Percentiles rank a stretch among this genome's conserved stretches.
Conservation (phyloP, 129 eudicot genomes). For the Flaveria brownii region DNA sequence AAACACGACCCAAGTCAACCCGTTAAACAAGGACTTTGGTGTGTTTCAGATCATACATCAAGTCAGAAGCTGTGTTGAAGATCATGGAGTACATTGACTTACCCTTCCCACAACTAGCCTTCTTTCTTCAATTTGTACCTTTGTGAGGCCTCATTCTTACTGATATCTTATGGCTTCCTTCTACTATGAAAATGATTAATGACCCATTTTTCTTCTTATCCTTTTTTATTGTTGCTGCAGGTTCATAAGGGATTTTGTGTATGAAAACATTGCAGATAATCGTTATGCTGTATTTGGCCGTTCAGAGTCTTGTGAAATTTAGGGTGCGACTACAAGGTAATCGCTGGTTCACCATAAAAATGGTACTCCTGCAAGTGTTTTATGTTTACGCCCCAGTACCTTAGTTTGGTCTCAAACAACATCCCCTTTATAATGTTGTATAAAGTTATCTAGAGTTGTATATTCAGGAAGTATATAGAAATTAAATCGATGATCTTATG, state of each 20-base stretch:
- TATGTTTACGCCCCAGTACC: too few species aligned
- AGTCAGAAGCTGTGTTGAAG: conserved; percentile 95
- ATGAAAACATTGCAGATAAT: conserved; percentile 86
- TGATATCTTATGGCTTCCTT: neutral
- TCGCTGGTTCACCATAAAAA: conserved; percentile 1
- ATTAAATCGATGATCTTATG: conserved; percentile 8
- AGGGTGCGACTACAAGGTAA: conserved; percentile 24
- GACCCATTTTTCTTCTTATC: neutral
- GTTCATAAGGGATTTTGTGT: conserved; percentile 73
- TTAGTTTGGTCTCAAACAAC: too few species aligned
- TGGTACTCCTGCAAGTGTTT: neutral
- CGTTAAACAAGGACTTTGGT: conserved; percentile 16
- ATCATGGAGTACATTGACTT: conserved; percentile 93
- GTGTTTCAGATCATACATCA: conserved; percentile 76
- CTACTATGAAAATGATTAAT: neutral
- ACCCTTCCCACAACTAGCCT: conserved; percentile 97
- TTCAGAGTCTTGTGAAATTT: conserved; percentile 84
- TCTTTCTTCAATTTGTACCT: conserved; percentile 81
- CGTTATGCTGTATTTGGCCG: conserved; percentile 88
- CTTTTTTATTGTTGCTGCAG: conserved; percentile 41
- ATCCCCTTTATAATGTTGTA: conserved; percentile 1
- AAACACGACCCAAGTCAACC: neutral
- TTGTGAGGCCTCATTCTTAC: conserved; percentile 50
- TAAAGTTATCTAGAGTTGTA: conserved; percentile 24
- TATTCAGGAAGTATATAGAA: neutral